phyloP scores from a whole-genome alignment of 768 basidiomycete genomes.

The Trametes cubensis region DNA sequence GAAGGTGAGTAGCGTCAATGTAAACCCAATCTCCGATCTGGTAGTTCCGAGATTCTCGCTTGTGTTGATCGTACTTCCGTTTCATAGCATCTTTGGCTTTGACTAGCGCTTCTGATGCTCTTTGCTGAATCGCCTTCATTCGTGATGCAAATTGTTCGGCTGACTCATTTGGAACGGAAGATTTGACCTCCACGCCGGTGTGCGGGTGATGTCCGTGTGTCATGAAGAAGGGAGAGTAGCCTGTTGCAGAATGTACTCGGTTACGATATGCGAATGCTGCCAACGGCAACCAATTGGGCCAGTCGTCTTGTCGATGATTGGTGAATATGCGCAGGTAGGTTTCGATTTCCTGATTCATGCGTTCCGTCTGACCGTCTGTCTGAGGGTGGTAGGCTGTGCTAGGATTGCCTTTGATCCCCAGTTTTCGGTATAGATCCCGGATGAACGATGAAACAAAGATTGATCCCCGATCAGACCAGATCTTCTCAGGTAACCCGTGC shows the following conservation, averaged over 20 bases:
- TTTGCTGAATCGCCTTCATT: conserved; percentile 26
- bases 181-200: too few species aligned
- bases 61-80: neutral
- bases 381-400: conserved; percentile 49
- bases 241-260: conserved; percentile 7
- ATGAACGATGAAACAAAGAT: conserved; percentile 39
- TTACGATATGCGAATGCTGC: conserved; percentile 42
- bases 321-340: conserved; percentile 39
- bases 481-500: conserved; percentile 18
- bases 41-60: neutral
- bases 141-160: conserved; percentile 21
- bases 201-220: too few species aligned
- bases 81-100: conserved; percentile 35
- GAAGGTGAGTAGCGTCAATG: conserved; percentile 33
- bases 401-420: conserved; percentile 37
- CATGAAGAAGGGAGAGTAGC: too few species aligned
- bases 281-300: conserved; percentile 36
- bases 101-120: conserved; percentile 18
- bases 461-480: conserved; percentile 23
- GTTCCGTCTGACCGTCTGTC: conserved; percentile 45
- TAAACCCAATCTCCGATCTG: conserved; percentile 31
- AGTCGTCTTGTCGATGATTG: conserved; percentile 38
- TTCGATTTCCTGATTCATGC: conserved; percentile 43
- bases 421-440: conserved; percentile 29
- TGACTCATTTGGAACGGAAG: too few species aligned